These are phyloP conservation scores for Glycine soja DNA, from an alignment of 306 rosid species.

Conservation along the genomic window DNA sequence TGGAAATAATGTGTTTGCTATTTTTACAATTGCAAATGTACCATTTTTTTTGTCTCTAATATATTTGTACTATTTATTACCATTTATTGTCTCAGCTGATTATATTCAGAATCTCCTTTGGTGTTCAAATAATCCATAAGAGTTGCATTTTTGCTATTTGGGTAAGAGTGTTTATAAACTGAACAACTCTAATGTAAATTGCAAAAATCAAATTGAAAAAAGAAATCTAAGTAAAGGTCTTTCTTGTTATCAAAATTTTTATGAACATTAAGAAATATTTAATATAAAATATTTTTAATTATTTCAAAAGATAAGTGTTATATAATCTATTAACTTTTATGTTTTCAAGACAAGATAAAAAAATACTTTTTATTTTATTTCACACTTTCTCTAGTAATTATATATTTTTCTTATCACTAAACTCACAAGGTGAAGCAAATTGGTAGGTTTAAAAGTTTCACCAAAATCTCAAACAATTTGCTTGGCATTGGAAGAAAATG, in stretches of 20 bases:
- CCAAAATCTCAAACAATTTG: not conserved
- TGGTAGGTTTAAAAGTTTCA: not conserved
- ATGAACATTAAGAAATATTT: not conserved
- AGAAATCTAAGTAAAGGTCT: not conserved
- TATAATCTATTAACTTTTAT: not conserved
- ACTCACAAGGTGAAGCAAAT: not conserved
- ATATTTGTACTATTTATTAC: not conserved
- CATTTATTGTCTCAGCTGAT: not conserved
- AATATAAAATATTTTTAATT: not conserved
- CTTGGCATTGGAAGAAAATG: not conserved
- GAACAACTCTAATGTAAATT: not conserved
- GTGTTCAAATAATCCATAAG: not conserved
- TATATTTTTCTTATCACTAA: not conserved
- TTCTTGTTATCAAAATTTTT: not conserved
- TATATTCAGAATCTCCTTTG: not conserved
- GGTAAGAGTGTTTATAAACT: not conserved
- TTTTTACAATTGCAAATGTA: constrained; percentile 28
- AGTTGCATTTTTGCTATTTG: not conserved
- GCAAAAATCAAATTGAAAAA: not conserved
- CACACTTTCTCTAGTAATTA: not conserved
- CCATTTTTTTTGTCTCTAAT: not conserved
- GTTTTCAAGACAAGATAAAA: not conserved
- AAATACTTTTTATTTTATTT: not conserved
- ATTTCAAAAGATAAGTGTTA: not conserved
- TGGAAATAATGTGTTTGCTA: constrained; percentile 37